Evolutionary conservation across 352 stramenopile genomes (phyloP).

Genomic region (Pythium insidiosum): DNA sequence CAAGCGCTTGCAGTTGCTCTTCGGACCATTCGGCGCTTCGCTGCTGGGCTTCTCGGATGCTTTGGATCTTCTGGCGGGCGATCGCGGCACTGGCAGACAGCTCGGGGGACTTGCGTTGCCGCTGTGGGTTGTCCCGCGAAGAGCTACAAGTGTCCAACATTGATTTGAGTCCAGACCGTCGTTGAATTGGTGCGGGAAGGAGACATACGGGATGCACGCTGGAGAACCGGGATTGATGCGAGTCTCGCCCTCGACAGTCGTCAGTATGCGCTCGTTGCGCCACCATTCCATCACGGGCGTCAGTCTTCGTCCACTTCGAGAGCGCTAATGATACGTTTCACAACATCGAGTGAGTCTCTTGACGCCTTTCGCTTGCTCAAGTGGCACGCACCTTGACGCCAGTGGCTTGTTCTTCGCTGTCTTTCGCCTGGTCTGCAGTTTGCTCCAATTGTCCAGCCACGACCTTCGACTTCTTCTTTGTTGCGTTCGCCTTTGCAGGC

Average conservation of each 20-base stretch:
- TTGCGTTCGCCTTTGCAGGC: no score
- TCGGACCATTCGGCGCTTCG: constrained; percentile 35
- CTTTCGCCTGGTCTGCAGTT: no score
- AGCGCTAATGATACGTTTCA: neutral
- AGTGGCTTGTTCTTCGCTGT: constrained; percentile 1
- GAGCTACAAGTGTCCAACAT: no score
- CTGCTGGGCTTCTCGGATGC: constrained; percentile 11
- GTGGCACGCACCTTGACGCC: no score
- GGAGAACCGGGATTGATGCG: constrained; percentile 17
- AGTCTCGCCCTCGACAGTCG: constrained; percentile 12
- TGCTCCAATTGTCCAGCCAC: no score
- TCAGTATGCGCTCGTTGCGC: constrained; percentile 22
- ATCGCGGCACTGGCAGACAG: constrained; percentile 8
- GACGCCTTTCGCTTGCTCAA: no score
- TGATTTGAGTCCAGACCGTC: no score
- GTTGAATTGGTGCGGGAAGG: no score
- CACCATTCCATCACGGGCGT: constrained; percentile 44
- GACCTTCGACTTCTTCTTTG: no score
- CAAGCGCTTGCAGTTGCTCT: constrained; percentile 38
- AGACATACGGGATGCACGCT: constrained; percentile 17
- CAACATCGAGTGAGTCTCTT: neutral
- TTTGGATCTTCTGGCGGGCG: constrained; percentile 15
- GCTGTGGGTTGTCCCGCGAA: no score
- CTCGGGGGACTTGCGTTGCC: constrained; percentile 1
- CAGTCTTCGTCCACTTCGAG: constrained; percentile 11